Conservation (phyloP, 179 eudicot species). For the Camellia oleifera region DNA sequence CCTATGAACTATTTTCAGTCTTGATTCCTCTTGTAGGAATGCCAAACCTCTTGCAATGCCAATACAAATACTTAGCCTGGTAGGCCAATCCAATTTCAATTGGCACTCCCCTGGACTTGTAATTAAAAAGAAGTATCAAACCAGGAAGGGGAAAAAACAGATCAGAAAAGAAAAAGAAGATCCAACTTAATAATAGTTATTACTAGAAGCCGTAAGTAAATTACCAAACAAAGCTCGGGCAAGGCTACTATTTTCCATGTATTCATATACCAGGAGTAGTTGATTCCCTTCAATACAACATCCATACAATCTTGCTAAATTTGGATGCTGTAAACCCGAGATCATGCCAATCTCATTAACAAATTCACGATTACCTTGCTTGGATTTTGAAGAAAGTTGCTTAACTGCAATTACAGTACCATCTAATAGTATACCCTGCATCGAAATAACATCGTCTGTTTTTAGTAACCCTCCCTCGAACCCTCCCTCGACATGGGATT, state of each 20-base stretch:
- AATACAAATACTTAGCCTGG: conserved; percentile 44
- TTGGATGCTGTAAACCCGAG: conserved; percentile 44
- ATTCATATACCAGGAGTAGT: conserved; percentile 12
- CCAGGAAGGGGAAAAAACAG: neutral
- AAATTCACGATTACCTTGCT: conserved; percentile 36
- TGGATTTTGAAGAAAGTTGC: too few species aligned
- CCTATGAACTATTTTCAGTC: conserved; percentile 41
- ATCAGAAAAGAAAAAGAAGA: neutral
- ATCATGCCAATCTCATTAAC: conserved; percentile 53
- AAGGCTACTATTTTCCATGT: conserved; percentile 9
- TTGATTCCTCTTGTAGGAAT: conserved; percentile 53
- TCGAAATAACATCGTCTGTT: conserved; percentile 26
- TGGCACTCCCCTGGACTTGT: conserved; percentile 25
- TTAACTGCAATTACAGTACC: neutral
- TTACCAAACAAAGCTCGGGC: conserved; percentile 44
- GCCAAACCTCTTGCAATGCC: conserved; percentile 50
- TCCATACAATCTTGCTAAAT: conserved; percentile 49
- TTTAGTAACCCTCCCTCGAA: too few species aligned
- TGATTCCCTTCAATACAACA: conserved; percentile 51
- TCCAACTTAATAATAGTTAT: neutral
- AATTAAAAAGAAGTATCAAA: neutral
- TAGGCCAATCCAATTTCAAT: conserved; percentile 38
- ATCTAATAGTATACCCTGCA: conserved; percentile 47
- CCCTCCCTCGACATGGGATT: neutral
- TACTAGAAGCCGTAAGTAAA: neutral